Conservation (phyloP, 192 early-diverging fungal genomes). For the Umbelopsis sp. region DNA sequence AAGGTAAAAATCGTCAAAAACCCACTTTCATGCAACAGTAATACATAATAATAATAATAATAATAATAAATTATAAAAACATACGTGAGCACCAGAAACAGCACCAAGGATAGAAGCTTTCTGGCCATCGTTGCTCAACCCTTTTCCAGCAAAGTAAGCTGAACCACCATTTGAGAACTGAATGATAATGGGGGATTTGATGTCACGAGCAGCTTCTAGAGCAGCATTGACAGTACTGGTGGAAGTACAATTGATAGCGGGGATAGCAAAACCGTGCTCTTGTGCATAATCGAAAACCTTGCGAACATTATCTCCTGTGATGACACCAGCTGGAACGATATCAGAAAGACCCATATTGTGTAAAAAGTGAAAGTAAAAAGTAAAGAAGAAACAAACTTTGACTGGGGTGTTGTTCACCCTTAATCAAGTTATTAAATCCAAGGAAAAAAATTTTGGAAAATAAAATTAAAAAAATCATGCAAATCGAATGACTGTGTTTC, state of each 20-base stretch:
- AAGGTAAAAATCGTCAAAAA: neutral
- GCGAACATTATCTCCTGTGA: slow-evolving; percentile 89
- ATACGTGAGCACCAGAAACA: slow-evolving; percentile 89
- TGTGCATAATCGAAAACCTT: slow-evolving; percentile 58
- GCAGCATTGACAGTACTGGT: slow-evolving; percentile 91
- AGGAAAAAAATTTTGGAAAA: neutral
- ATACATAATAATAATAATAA: no score
- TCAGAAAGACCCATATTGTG: slow-evolving; percentile 70
- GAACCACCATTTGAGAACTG: slow-evolving; percentile 96
- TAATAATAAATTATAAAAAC: slow-evolving; percentile 22
- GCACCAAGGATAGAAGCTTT: slow-evolving; percentile 87
- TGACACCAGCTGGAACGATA: slow-evolving; percentile 83
- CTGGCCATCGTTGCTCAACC: slow-evolving; percentile 86
- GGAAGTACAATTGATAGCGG: slow-evolving; percentile 95
- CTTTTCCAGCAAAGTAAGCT: slow-evolving; percentile 93
- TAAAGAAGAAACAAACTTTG: neutral
- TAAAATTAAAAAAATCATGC: neutral
- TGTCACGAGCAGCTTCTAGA: slow-evolving; percentile 93
- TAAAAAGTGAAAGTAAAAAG: neutral
- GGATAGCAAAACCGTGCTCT: slow-evolving; percentile 90
- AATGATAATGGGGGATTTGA: slow-evolving; percentile 91
- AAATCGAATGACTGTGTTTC: neutral
- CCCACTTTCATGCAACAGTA: neutral
- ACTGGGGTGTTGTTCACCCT: neutral
- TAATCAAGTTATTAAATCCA: no score